A percentile compares a stretch with the other conserved stretches of the same genome.
Conservation (phyloP, 1,284 basidiomycete genomes). For the Leccinum huronense region DNA sequence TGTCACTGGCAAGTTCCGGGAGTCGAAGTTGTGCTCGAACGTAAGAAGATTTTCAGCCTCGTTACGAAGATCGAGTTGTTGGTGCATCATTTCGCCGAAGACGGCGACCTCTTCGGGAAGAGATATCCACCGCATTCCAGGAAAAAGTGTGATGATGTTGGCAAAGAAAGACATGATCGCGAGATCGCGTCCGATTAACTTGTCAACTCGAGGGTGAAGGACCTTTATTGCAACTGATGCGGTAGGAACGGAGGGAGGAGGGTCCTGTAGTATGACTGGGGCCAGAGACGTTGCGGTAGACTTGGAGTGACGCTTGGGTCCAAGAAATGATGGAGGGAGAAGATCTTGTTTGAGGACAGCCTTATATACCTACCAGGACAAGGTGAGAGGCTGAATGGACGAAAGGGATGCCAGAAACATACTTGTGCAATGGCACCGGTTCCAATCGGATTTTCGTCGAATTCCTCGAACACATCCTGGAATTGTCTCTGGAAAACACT, state of each 20-base stretch:
- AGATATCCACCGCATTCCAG: constrained; percentile 96
- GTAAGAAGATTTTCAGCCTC: constrained; percentile 86
- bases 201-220: constrained; percentile 82
- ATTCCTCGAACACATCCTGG: constrained; percentile 89
- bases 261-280: constrained; percentile 57
- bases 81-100: constrained; percentile 97
- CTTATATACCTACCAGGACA: constrained; percentile 67
- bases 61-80: constrained; percentile 88
- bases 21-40: constrained; percentile 87
- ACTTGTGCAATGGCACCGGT: constrained; percentile 98
- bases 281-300: constrained; percentile 48
- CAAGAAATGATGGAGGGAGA: constrained; percentile 77
- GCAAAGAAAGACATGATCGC: constrained; percentile 96
- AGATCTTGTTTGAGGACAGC: constrained; percentile 83
- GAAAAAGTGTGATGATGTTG: constrained; percentile 72
- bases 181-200: constrained; percentile 86
- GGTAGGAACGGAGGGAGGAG: constrained; percentile 67
- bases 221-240: constrained; percentile 95
- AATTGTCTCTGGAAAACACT: constrained; percentile 82
- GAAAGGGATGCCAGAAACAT: constrained; percentile 20
- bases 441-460: constrained; percentile 86
- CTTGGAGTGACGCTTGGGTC: constrained; percentile 58
- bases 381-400: constrained; percentile 3
- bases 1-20: constrained; percentile 76
- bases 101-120: constrained; percentile 94